These are phyloP conservation scores for Fusarium armeniacum DNA, from an alignment of 2,329 filamentous ascomycete species.

Conservation along the genomic window DNA sequence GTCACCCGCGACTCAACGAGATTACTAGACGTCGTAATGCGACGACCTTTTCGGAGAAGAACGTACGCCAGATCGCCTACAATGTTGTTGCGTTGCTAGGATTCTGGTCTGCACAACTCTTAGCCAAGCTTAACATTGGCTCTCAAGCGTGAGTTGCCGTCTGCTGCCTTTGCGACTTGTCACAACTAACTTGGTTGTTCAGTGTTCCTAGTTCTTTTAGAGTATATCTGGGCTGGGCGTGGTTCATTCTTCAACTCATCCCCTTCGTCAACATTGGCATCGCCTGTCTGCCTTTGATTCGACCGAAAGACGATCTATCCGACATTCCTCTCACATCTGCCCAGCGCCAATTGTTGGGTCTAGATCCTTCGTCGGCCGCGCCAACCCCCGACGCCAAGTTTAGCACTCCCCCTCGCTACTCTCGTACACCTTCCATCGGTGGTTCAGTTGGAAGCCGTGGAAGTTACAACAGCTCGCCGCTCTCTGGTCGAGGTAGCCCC, in stretches of 20 bases:
- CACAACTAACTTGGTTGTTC: slow-evolving; percentile 34
- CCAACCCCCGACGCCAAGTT: slow-evolving; percentile 78
- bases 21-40: slow-evolving; percentile 85
- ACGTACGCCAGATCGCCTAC: slow-evolving; percentile 77
- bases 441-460: slow-evolving; percentile 72
- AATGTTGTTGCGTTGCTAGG: slow-evolving; percentile 69
- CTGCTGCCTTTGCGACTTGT: not conserved
- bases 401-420: slow-evolving; percentile 89
- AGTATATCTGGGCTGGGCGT: slow-evolving; percentile 60
- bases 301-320: slow-evolving; percentile 79
- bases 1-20: slow-evolving; percentile 89
- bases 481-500: slow-evolving; percentile 69
- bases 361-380: slow-evolving; percentile 74
- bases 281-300: slow-evolving; percentile 79
- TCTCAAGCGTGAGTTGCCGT: slow-evolving; percentile 57
- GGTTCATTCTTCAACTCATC: slow-evolving; percentile 65
- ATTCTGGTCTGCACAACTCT: slow-evolving; percentile 56
- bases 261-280: slow-evolving; percentile 78
- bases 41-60: slow-evolving; percentile 82
- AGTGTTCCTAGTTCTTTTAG: slow-evolving; percentile 54
- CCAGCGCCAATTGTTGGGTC: slow-evolving; percentile 86
- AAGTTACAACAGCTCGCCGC: slow-evolving; percentile 70
- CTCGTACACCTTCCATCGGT: slow-evolving; percentile 76
- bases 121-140: slow-evolving; percentile 55
- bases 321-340: slow-evolving; percentile 86